Base-by-base conservation (phyloP, 2,329 filamentous ascomycete species). In the Penicillium sp. region DNA sequence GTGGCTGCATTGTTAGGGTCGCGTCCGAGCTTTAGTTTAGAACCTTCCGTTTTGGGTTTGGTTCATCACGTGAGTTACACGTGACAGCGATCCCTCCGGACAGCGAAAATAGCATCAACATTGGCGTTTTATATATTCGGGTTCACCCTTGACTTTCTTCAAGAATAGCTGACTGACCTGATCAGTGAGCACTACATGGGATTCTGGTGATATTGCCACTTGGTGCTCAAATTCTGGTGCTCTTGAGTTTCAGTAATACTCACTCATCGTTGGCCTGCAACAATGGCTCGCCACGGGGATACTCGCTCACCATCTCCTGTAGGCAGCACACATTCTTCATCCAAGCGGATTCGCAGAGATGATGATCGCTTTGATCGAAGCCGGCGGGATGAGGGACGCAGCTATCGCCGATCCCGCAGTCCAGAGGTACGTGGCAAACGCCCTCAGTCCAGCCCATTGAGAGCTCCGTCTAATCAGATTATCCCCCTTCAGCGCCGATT, bases 241-340 rank as follows among this genome's bases (percentile, higher is more conserved):
- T 67, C 61, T 67, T 63, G 69, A 67, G 65, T 67, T 63, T 61
- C 70, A 73, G 75, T 78, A 77, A 77, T 71, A 75, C 75, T 77
- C 75, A 77, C 74, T 76, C 67, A 75, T 75, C 70, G 73, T 81
- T 79, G 76, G 79, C 80, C 74, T 79, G 75, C 76, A 78, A 78
- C 68, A 74, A 84, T 84, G 82, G 81, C 80, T 79, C 81, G 81
- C 75, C 80, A 81, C 75, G 82, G 81, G 79, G 81, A 83, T 75
- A 79, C 80, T 80, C 82, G 89, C 89, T 93, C 89, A 92, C 90
- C 89, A 89, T 91, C 88, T 86, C 89, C 89, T 87, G 86, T 88
- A 92, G 89, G 89, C 85, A 91, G 89, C 82, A 87, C 89, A 73
- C 82, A 84, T 76, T 86, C 85, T 76, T 85, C 86, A 71, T 87